Conservation (phyloP, 23 red algal species). For the Pyropia haitanensis region DNA sequence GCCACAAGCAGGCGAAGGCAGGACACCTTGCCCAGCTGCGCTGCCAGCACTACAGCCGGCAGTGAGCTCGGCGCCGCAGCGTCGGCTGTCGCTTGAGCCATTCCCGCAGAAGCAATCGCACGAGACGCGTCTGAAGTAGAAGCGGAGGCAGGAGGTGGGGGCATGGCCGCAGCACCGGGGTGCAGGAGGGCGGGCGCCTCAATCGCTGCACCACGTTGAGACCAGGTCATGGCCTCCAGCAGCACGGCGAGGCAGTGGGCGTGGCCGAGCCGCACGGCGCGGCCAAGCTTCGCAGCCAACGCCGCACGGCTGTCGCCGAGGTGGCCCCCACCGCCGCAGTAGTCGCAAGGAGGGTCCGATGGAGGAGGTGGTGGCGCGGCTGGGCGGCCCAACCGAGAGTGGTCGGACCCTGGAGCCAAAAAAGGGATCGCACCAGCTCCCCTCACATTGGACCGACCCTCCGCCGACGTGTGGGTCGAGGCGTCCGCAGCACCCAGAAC, state of each 20-base stretch:
- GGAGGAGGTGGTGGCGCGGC: too few relatives aligned
- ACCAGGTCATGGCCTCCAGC: constrained; percentile 73
- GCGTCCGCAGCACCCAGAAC: too few relatives aligned
- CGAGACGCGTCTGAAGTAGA: neutral
- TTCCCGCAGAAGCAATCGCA: constrained; percentile 6
- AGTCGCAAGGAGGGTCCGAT: constrained; percentile 23
- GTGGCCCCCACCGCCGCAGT: constrained; percentile 41
- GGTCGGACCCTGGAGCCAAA: too few relatives aligned
- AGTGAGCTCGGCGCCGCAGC: constrained; percentile 25
- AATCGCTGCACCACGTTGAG: constrained; percentile 63
- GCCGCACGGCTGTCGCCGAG: constrained; percentile 56
- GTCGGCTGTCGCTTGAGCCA: constrained; percentile 18
- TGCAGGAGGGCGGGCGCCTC: constrained; percentile 66
- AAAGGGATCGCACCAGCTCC: too few relatives aligned
- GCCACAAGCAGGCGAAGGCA: constrained; percentile 57
- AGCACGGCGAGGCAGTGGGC: constrained; percentile 66
- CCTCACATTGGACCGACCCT: too few relatives aligned
- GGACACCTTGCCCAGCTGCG: constrained; percentile 67
- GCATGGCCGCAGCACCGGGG: constrained; percentile 17
- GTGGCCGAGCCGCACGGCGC: constrained; percentile 67
- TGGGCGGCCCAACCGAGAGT: too few relatives aligned
- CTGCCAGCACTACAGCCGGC: constrained; percentile 67
- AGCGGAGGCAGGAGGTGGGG: neutral
- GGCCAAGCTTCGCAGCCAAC: constrained; percentile 63
- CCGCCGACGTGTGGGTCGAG: too few relatives aligned